These are phyloP conservation scores for Peterozyma toletana DNA, from an alignment of 805 yeast genomes.

Conservation along the genomic window DNA sequence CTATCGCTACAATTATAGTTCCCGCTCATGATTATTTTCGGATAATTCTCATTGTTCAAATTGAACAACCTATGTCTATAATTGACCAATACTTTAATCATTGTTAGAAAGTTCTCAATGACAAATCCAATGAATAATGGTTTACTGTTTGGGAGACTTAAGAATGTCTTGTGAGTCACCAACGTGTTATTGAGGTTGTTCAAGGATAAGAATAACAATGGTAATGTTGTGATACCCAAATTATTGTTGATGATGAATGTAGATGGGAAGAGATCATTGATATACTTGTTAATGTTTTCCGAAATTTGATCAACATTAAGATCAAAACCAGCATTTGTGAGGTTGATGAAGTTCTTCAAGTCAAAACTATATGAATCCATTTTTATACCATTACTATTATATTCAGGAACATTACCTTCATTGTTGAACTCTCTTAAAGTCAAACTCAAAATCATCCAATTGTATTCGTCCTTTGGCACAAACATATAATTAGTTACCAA, in stretches of 20 bases:
- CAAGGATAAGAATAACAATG: slow-evolving; percentile 32
- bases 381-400: neutral
- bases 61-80: slow-evolving; percentile 18
- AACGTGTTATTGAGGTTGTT: slow-evolving; percentile 18
- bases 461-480: slow-evolving; percentile 28
- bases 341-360: slow-evolving; percentile 8
- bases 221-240: slow-evolving; percentile 43
- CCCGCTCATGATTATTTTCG: slow-evolving; percentile 11
- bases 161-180: slow-evolving; percentile 19
- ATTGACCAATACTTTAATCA: slow-evolving; percentile 34
- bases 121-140: slow-evolving; percentile 26
- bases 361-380: neutral
- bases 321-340: slow-evolving; percentile 5
- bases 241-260: slow-evolving; percentile 37
- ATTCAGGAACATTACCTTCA: slow-evolving; percentile 10
- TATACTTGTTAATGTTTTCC: slow-evolving; percentile 14
- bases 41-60: slow-evolving; percentile 14
- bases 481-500: slow-evolving; percentile 39
- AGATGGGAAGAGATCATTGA: slow-evolving; percentile 15
- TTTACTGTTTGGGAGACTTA: slow-evolving; percentile 25
- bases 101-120: slow-evolving; percentile 39
- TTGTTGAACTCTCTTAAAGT: slow-evolving; percentile 39
- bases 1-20: slow-evolving; percentile 13
- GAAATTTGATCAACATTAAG: slow-evolving; percentile 14
- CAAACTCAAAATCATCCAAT: slow-evolving; percentile 37